phyloP scores from a whole-genome alignment of 2,329 filamentous ascomycete species.

The Trichoderma sp. region DNA sequence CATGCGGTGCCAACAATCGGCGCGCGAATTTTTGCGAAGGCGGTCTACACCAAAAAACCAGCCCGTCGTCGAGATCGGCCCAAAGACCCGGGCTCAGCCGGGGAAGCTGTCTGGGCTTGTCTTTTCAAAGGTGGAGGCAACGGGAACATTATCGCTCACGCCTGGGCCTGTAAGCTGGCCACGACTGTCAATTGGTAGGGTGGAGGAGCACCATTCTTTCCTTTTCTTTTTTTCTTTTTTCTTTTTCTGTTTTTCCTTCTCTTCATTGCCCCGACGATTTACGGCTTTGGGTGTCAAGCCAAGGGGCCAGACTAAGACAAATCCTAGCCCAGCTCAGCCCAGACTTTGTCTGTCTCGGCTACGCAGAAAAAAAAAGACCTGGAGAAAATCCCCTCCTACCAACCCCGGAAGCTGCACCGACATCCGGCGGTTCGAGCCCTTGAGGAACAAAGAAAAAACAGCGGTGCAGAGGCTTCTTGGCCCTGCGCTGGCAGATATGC shows the following conservation, averaged over 20 bases:
- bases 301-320: background rate
- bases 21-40: conserved; percentile 23
- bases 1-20: conserved; percentile 13
- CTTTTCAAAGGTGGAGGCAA: conserved; percentile 1
- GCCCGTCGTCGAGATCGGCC: conserved; percentile 21
- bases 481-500: conserved; percentile 33
- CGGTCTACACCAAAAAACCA: conserved; percentile 16
- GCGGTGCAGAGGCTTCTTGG: conserved; percentile 18
- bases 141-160: conserved; percentile 7
- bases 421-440: conserved; percentile 4
- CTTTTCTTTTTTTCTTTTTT: background rate
- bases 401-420: background rate
- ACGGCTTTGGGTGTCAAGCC: conserved; percentile 12
- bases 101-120: background rate
- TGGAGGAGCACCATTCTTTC: background rate
- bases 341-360: background rate
- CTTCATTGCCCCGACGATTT: background rate
- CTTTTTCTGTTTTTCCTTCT: background rate
- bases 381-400: background rate
- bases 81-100: conserved; percentile 18
- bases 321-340: background rate
- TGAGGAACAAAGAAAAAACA: background rate
- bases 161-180: background rate
- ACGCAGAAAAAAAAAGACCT: background rate
- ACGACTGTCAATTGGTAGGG: background rate